Conservation (phyloP, 768 basidiomycete genomes). For the Boletus coccyginus region DNA sequence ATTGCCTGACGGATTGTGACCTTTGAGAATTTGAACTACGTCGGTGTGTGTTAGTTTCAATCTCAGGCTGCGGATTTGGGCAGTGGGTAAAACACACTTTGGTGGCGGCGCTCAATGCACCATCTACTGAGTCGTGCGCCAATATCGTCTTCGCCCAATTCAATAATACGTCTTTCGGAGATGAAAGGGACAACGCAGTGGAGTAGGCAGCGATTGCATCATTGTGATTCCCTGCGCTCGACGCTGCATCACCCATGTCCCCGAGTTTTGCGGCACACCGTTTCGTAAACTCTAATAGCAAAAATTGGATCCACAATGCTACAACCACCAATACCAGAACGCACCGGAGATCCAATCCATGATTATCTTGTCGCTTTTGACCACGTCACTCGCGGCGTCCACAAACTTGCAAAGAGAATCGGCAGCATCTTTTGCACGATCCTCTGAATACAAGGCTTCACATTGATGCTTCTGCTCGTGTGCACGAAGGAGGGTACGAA, state of each 20-base stretch:
- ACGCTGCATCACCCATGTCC: not conserved
- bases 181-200: not conserved
- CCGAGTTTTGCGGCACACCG: not conserved
- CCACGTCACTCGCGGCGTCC: not conserved
- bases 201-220: conserved; percentile 1
- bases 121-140: not conserved
- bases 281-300: not conserved
- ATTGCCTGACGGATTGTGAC: not conserved
- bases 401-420: not conserved
- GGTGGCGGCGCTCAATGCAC: not conserved
- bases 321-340: no score
- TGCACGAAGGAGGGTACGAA: no score
- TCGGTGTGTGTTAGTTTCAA: not conserved
- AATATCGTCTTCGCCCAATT: not conserved
- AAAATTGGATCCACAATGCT: not conserved
- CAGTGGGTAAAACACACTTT: not conserved
- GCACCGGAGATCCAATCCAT: not conserved
- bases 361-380: not conserved
- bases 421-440: not conserved
- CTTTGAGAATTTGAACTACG: not conserved
- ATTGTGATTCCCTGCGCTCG: not conserved
- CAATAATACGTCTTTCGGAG: not conserved
- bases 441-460: not conserved
- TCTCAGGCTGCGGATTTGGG: no score
- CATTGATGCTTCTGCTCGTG: no score